Conservation (phyloP, 2,329 filamentous ascomycete genomes). For the Macrophomina pseudophaseolina region DNA sequence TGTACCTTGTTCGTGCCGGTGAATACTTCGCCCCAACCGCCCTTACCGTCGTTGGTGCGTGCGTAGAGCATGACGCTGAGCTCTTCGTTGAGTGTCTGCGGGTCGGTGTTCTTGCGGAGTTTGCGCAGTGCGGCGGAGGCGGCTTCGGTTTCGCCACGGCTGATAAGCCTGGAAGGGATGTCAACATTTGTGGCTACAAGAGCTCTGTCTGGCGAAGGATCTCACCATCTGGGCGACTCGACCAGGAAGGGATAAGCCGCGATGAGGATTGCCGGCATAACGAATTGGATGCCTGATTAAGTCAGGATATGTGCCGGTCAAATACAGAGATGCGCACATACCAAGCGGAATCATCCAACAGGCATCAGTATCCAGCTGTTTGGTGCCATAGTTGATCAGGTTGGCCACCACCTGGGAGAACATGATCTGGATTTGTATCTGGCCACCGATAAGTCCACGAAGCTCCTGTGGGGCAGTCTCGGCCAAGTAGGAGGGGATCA, state of each 20-base stretch:
- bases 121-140: conserved; percentile 12
- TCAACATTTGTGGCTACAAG: not conserved
- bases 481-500: conserved; percentile 24
- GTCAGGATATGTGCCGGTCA: not conserved
- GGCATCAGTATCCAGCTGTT: conserved; percentile 17
- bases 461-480: conserved; percentile 19
- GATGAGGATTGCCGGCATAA: conserved; percentile 17
- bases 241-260: conserved; percentile 21
- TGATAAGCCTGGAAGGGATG: conserved; percentile 10
- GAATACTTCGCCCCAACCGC: conserved; percentile 10
- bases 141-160: conserved; percentile 13
- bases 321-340: not conserved
- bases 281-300: conserved; percentile 8
- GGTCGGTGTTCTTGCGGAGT: conserved; percentile 11
- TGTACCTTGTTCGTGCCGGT: conserved; percentile 13
- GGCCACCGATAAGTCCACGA: conserved; percentile 18
- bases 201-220: not conserved
- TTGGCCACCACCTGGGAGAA: conserved; percentile 20
- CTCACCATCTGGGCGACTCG: conserved; percentile 19
- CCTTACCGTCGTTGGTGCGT: conserved; percentile 16
- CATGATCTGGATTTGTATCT: conserved; percentile 25
- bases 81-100: conserved; percentile 8
- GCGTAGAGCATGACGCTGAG: conserved; percentile 21
- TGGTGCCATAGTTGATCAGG: conserved; percentile 21
- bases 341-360: conserved; percentile 24